Percentiles rank a stretch among this genome's conserved stretches.
phyloP scores from a whole-genome alignment of 371 early-diverging fungal species.

The Mucor piriformis region DNA sequence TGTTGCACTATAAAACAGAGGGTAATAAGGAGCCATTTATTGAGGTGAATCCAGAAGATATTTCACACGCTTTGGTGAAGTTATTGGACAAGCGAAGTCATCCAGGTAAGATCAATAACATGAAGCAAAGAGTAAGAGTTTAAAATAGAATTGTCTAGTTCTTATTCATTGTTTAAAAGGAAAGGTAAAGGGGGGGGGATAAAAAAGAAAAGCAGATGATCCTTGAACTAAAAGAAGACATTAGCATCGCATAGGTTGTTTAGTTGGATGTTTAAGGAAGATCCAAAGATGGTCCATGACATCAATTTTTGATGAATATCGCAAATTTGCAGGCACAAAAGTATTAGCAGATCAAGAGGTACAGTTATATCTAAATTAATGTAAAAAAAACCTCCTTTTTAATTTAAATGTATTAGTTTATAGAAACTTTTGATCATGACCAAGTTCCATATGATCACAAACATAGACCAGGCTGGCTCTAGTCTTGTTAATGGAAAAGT shows the following conservation, averaged over 20 bases:
- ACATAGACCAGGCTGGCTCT: slow-evolving; percentile 61
- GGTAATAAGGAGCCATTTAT: slow-evolving; percentile 96
- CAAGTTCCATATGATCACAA: slow-evolving; percentile 55
- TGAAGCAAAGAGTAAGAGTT: neutral
- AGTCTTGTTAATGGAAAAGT: neutral
- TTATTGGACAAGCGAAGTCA: slow-evolving; percentile 80
- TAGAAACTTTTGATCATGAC: slow-evolving; percentile 70
- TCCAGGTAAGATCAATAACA: slow-evolving; percentile 51
- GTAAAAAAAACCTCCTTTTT: neutral
- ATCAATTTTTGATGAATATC: slow-evolving; percentile 94
- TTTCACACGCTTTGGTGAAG: slow-evolving; percentile 77
- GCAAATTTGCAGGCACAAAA: slow-evolving; percentile 90
- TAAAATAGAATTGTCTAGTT: slow-evolving; percentile 27
- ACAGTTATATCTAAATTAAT: neutral
- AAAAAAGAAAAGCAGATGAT: neutral
- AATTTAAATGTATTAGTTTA: slow-evolving; percentile 50
- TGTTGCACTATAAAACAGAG: slow-evolving; percentile 78
- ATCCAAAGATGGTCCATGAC: slow-evolving; percentile 95
- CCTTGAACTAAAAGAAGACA: no score
- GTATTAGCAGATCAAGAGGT: slow-evolving; percentile 94
- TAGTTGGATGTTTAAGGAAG: slow-evolving; percentile 92
- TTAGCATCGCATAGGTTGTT: slow-evolving; percentile 92
- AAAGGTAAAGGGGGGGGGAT: slow-evolving; percentile 74
- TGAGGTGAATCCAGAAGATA: slow-evolving; percentile 82
- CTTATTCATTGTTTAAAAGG: slow-evolving; percentile 95